phyloP scores from a whole-genome alignment of 192 early-diverging fungal genomes.

The Linnemannia exigua region DNA sequence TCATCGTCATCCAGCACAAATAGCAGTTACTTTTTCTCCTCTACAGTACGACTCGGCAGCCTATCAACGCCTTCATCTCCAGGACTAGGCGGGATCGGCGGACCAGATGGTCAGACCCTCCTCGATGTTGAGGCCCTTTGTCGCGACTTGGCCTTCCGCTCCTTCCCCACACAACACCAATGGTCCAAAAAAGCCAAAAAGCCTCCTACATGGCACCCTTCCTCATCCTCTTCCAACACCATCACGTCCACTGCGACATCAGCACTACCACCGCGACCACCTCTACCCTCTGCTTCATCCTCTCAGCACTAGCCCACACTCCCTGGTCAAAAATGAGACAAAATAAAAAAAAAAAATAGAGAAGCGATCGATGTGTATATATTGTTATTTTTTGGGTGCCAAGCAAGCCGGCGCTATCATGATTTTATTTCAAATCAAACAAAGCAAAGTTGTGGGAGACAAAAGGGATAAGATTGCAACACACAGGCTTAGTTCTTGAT shows the following conservation, averaged over 20 bases:
- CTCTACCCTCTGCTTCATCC: background rate
- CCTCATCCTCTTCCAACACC: background rate
- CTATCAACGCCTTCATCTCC: slow-evolving; percentile 17
- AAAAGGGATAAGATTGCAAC: background rate
- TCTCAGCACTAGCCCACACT: background rate
- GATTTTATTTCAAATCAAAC: slow-evolving; percentile 34
- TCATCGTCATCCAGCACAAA: background rate
- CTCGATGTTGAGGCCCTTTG: slow-evolving; percentile 41
- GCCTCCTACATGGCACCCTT: background rate
- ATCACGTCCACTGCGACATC: background rate
- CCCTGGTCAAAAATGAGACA: too few species aligned
- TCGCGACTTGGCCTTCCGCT: slow-evolving; percentile 42
- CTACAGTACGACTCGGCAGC: slow-evolving; percentile 15
- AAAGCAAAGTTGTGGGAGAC: slow-evolving; percentile 16
- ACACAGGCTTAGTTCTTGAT: slow-evolving; percentile 59
- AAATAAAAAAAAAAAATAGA: background rate
- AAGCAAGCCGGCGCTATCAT: slow-evolving; percentile 23
- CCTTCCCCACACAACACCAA: slow-evolving; percentile 52
- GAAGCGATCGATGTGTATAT: background rate
- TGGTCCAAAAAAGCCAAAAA: slow-evolving; percentile 36
- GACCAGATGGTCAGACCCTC: slow-evolving; percentile 25
- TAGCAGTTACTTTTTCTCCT: slow-evolving; percentile 8
- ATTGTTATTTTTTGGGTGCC: slow-evolving; percentile 21
- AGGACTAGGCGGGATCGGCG: slow-evolving; percentile 23
- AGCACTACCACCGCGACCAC: background rate